phyloP scores from a whole-genome alignment of 345 rosid genomes.

The Citrus medica region DNA sequence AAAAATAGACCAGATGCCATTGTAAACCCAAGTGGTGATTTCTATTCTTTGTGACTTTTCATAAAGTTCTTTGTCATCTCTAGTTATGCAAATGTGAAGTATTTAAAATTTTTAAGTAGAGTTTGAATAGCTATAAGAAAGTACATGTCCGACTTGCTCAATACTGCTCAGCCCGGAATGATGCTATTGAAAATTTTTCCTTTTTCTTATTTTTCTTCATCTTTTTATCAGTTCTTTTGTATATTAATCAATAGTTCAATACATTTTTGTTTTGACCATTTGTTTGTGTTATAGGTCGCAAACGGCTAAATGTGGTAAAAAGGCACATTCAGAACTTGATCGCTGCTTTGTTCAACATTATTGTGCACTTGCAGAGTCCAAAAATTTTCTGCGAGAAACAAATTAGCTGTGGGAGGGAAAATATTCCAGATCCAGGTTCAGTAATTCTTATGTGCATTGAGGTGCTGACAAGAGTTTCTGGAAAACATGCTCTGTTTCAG shows the following conservation, averaged over 20 bases:
- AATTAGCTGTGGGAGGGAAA: constrained; percentile 21
- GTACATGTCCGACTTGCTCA: not conserved
- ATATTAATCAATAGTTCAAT: not conserved
- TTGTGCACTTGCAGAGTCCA: constrained; percentile 82
- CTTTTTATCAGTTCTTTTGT: not conserved
- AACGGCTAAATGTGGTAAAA: constrained; percentile 55
- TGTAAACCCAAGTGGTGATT: not conserved
- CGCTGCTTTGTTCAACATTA: constrained; percentile 67
- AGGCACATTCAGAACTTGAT: constrained; percentile 58
- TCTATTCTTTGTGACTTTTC: not conserved
- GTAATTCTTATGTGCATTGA: constrained; percentile 87
- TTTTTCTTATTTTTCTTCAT: not conserved
- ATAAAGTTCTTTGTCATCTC: not conserved
- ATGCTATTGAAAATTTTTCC: not conserved
- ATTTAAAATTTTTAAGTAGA: not conserved
- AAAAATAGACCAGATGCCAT: not conserved
- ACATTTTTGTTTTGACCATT: constrained; percentile 22
- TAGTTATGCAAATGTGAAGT: not conserved
- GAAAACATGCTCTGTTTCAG: constrained; percentile 59
- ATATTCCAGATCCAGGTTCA: constrained; percentile 74
- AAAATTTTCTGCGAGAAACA: constrained; percentile 38
- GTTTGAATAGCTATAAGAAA: not conserved
- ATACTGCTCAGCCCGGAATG: not conserved
- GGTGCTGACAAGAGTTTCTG: constrained; percentile 75
- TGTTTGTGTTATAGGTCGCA: constrained; percentile 54